Conservation (phyloP, 441 rosid species). For the Pelargonium australe region DNA sequence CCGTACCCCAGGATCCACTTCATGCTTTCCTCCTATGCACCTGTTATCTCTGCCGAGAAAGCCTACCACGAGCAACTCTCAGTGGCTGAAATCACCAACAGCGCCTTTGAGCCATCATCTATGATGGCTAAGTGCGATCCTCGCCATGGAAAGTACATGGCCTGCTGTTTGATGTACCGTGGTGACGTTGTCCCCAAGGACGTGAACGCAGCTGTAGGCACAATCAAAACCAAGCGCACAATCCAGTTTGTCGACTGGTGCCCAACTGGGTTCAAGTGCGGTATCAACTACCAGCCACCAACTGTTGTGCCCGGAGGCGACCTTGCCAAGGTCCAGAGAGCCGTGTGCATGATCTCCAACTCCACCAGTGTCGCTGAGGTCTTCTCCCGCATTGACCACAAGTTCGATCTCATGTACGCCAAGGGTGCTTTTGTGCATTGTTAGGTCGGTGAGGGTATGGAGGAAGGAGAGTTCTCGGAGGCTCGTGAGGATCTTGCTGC, state of each 20-base stretch:
- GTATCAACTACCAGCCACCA: constrained; percentile 86
- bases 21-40: constrained; percentile 90
- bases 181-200: constrained; percentile 93
- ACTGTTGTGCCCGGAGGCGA: constrained; percentile 95
- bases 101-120: constrained; percentile 65
- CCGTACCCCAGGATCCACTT: constrained; percentile 93
- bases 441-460: constrained; percentile 96
- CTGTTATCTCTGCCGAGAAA: constrained; percentile 78
- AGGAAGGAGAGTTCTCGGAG: constrained; percentile 86
- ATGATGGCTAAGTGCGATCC: constrained; percentile 90
- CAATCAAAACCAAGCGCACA: constrained; percentile 86
- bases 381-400: constrained; percentile 73
- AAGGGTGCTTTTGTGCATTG: constrained; percentile 87
- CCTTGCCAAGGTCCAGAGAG: constrained; percentile 85
- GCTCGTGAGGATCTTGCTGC: constrained; percentile 91
- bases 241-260: constrained; percentile 91
- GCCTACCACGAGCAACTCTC: constrained; percentile 78
- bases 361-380: constrained; percentile 85
- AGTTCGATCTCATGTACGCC: constrained; percentile 80
- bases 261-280: constrained; percentile 90
- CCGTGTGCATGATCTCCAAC: constrained; percentile 88
- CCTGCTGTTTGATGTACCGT: constrained; percentile 83
- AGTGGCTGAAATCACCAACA: constrained; percentile 65
- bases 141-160: constrained; percentile 90
- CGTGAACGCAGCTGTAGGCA: constrained; percentile 84